Percentiles rank a stretch among this genome's conserved stretches.
These are phyloP conservation scores for Parascedosporium putredinis DNA, from an alignment of 2,329 filamentous ascomycete species.

Conservation along the genomic window DNA sequence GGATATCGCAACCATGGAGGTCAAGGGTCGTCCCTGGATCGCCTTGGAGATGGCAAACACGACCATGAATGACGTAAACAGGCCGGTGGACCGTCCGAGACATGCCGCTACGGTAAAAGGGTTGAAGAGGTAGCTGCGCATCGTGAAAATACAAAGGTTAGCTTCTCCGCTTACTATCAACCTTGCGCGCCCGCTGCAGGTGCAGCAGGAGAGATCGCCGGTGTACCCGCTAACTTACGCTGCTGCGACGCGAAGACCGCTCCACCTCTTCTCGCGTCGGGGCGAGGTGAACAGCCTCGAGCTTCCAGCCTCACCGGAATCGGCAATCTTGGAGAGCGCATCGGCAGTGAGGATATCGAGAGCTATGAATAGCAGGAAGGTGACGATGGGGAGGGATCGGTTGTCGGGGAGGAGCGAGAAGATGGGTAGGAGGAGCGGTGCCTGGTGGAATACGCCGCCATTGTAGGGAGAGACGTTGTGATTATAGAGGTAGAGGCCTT, in stretches of 20 bases:
- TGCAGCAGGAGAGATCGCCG: too few relatives aligned
- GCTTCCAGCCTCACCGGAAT: conserved; percentile 67
- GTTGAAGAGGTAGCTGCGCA: conserved; percentile 87
- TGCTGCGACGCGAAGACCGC: conserved; percentile 64
- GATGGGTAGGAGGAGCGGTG: conserved; percentile 79
- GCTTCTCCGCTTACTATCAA: too few relatives aligned
- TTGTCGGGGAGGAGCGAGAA: conserved; percentile 79
- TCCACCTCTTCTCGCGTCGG: conserved; percentile 64
- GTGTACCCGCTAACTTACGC: conserved; percentile 52
- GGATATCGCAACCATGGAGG: conserved; percentile 73
- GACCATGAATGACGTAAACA: conserved; percentile 82
- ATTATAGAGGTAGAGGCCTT: conserved; percentile 90
- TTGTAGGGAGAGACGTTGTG: conserved; percentile 97
- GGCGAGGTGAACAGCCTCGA: conserved; percentile 70
- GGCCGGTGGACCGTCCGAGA: conserved; percentile 76
- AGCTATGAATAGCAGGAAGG: conserved; percentile 67
- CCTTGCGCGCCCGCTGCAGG: too few relatives aligned
- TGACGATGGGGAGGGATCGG: conserved; percentile 57
- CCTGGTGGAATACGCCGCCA: conserved; percentile 74
- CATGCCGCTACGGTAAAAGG: conserved; percentile 89
- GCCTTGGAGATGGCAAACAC: conserved; percentile 76
- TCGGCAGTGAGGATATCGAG: conserved; percentile 76
- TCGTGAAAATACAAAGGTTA: too few relatives aligned
- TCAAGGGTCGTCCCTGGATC: conserved; percentile 59
- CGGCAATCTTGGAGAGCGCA: conserved; percentile 68